phyloP scores from a whole-genome alignment of 176 grass and related monocot genomes.

The Thinopyrum elongatum region DNA sequence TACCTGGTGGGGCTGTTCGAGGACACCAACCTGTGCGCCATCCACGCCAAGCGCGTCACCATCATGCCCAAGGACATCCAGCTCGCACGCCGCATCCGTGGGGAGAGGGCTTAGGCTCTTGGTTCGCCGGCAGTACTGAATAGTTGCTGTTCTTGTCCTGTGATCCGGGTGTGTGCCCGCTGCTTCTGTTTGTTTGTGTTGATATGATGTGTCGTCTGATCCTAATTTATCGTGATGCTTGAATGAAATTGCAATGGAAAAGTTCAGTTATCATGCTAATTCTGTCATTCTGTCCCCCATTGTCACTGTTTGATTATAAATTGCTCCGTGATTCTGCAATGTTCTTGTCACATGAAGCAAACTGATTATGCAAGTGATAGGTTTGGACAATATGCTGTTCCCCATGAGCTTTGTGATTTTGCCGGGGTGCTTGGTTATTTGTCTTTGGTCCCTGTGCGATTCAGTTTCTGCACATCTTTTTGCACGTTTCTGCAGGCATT shows the following conservation, averaged over 20 bases:
- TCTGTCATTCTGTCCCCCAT: neutral
- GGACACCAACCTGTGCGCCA: slow-evolving; percentile 78
- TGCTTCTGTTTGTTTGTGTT: neutral
- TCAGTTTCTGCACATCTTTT: neutral
- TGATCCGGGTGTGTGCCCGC: neutral
- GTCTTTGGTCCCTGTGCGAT: neutral
- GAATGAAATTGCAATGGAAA: neutral
- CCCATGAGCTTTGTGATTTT: neutral
- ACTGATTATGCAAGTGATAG: neutral
- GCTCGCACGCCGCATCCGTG: slow-evolving; percentile 52
- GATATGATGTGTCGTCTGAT: neutral
- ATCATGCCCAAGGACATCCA: slow-evolving; percentile 86
- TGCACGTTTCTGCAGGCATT: neutral
- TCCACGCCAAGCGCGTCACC: slow-evolving; percentile 82
- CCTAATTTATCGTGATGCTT: neutral
- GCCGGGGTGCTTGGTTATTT: neutral
- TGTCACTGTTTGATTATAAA: neutral
- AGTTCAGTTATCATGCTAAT: neutral
- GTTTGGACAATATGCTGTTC: neutral
- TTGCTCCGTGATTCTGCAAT: neutral
- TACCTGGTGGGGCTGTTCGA: slow-evolving; percentile 68
- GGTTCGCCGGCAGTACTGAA: neutral
- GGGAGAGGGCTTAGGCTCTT: neutral
- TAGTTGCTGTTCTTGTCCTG: neutral
- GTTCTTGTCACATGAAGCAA: neutral